A percentile compares a stretch with the other conserved stretches of the same genome.
Conservation (phyloP, 2,329 filamentous ascomycete species). For the Clathrospora elynae region DNA sequence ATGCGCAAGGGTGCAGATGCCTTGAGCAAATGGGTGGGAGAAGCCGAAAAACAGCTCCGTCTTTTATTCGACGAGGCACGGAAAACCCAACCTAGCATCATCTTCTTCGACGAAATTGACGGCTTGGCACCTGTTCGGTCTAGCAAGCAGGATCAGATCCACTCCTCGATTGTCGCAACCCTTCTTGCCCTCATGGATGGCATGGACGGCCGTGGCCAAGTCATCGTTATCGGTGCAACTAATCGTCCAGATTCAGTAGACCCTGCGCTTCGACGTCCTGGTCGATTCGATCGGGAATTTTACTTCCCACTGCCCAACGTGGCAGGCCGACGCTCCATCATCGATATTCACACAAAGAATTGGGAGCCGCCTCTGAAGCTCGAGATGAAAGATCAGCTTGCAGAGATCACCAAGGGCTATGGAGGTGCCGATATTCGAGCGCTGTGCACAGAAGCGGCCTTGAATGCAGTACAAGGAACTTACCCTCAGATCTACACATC, state of each 20-base stretch:
- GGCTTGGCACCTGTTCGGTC: conserved; percentile 93
- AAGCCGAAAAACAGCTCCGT: conserved; percentile 92
- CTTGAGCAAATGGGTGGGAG: conserved; percentile 97
- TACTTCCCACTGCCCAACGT: conserved; percentile 92
- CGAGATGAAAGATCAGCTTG: conserved; percentile 80
- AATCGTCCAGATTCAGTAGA: conserved; percentile 97
- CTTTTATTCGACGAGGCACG: conserved; percentile 94
- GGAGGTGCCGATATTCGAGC: conserved; percentile 94
- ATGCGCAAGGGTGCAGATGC: conserved; percentile 99
- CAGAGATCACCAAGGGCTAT: conserved; percentile 91
- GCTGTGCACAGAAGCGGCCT: conserved; percentile 90
- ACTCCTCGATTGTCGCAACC: conserved; percentile 78
- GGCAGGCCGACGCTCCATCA: conserved; percentile 79
- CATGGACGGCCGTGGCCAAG: conserved; percentile 67
- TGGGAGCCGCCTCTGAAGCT: conserved; percentile 80
- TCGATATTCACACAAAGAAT: conserved; percentile 93
- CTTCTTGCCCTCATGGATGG: conserved; percentile 58
- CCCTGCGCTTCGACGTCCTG: conserved; percentile 89
- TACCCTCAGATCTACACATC: conserved; percentile 97
- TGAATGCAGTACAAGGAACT: conserved; percentile 93
- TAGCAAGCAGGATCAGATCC: conserved; percentile 98
- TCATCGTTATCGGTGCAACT: conserved; percentile 98
- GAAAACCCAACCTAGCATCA: conserved; percentile 96
- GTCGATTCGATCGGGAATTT: conserved; percentile 95
- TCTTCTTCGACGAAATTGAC: conserved; percentile 99